Base-by-base conservation (phyloP, 2,329 filamentous ascomycete species). In the Elsinoe batatas region DNA sequence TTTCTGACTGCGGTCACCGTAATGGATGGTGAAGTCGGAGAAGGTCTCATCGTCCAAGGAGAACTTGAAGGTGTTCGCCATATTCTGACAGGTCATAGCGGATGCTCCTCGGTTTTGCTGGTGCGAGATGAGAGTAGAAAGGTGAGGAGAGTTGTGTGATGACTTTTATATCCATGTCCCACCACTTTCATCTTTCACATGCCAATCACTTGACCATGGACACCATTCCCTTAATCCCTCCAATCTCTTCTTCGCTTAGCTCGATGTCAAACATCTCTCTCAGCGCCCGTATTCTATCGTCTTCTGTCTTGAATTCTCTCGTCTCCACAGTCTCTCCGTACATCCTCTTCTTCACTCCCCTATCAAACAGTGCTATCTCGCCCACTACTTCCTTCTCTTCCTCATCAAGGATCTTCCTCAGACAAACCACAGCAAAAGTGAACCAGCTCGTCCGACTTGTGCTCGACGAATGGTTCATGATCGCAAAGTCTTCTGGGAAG, bases 391-490 rank as follows among this genome's bases (percentile, higher is more conserved):
- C 59, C 44, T 69, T 58, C 57, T 67, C 63, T 1, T 64, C 67
- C 17, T 70, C 62, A 22, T 67, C 65, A 56, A 80, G 63, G 58
- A 84, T 68, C 67, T 82, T 81, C 65, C 72, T 77, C 53, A 75
- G 71, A 56, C 79, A 75, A 17, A 84, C 65, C 35, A 84, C 67
- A 2, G 65, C 74, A 56, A 73, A 69, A 10, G 76, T 79, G 65
- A 85, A 84, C 64, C 75, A 79, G 56, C 73, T 78, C 30, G 66
- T 65, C 18, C 70, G 67, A 56, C 69, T 71, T 43, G 73, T 74
- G 59, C 78, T 80, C 1, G 78, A 80, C 46, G 65, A 78, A 61
- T 72, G 79, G 65, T 80, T 85, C 72, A 84, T 74, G 5, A 83
- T 71, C 35, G 74, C 75, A 62, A 81, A 87, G 67, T 87, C 84